These are phyloP conservation scores for Colletotrichum sublineola DNA, from an alignment of 2,329 filamentous ascomycete genomes.

Conservation along the genomic window DNA sequence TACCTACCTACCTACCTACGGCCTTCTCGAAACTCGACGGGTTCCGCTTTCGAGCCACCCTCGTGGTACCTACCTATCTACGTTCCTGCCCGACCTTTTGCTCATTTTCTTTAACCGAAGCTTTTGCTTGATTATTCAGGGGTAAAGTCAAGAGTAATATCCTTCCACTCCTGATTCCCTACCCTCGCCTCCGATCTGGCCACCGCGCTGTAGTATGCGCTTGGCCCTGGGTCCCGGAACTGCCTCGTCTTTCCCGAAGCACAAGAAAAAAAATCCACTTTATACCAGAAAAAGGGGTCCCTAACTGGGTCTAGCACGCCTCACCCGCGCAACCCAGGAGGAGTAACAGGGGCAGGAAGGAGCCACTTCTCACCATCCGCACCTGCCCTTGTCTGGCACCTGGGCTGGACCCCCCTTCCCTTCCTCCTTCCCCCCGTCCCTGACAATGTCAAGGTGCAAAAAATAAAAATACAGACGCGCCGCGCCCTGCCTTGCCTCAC, in stretches of 20 bases:
- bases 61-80: constrained; percentile 38
- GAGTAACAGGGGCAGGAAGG: constrained; percentile 43
- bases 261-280: constrained; percentile 38
- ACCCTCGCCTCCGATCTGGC: constrained; percentile 43
- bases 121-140: constrained; percentile 53
- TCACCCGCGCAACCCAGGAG: constrained; percentile 62
- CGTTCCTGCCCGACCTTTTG: not conserved
- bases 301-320: constrained; percentile 61
- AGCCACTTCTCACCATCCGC: constrained; percentile 37
- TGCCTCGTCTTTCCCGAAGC: constrained; percentile 7
- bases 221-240: constrained; percentile 21
- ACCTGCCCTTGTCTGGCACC: constrained; percentile 49
- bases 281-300: constrained; percentile 43
- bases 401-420: constrained; percentile 2
- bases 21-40: constrained; percentile 53
- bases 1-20: constrained; percentile 1
- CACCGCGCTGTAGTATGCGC: constrained; percentile 40
- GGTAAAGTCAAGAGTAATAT: constrained; percentile 43
- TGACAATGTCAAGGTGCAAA: constrained; percentile 59
- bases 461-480: constrained; percentile 66
- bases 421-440: constrained; percentile 54
- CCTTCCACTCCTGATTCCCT: constrained; percentile 29
- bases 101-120: constrained; percentile 36
- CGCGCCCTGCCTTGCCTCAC: constrained; percentile 51
- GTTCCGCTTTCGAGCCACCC: constrained; percentile 51